Evolutionary conservation across 192 early-diverging fungal species (phyloP).

Genomic region (Podila verticillata): DNA sequence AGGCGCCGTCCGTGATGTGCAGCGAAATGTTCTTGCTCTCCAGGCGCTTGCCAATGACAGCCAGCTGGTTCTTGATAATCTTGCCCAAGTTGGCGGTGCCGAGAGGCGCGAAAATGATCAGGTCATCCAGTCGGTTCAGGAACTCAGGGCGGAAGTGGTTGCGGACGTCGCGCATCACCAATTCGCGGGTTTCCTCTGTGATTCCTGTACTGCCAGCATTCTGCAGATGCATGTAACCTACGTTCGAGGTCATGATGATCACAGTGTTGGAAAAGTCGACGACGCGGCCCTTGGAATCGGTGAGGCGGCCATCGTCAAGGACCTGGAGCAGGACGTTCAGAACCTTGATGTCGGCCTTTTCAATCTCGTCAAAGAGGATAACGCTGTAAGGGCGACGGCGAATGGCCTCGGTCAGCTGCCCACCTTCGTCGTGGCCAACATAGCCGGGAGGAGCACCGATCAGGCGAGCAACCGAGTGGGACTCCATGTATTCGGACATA

Average conservation of each 20-base stretch:
- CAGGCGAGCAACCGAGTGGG: constrained; percentile 85
- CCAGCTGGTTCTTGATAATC: constrained; percentile 80
- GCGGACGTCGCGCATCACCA: constrained; percentile 87
- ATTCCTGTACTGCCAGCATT: constrained; percentile 48
- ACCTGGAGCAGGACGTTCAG: constrained; percentile 83
- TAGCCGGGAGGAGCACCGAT: constrained; percentile 98
- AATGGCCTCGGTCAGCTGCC: constrained; percentile 94
- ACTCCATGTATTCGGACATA: constrained; percentile 99
- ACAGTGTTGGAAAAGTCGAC: constrained; percentile 97
- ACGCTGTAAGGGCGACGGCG: constrained; percentile 93
- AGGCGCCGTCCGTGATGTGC: constrained; percentile 74
- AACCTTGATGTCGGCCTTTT: constrained; percentile 93
- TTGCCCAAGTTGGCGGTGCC: constrained; percentile 65
- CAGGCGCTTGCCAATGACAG: constrained; percentile 65
- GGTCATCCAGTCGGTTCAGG: constrained; percentile 96
- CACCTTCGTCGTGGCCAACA: constrained; percentile 96
- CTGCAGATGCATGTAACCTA: constrained; percentile 65
- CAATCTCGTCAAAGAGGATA: constrained; percentile 97
- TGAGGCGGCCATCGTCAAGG: constrained; percentile 95
- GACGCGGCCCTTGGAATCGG: constrained; percentile 88
- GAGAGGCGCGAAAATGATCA: constrained; percentile 89
- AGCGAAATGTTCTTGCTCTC: constrained; percentile 80
- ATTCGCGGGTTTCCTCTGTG: constrained; percentile 47
- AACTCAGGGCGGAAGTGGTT: constrained; percentile 91
- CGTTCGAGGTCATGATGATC: constrained; percentile 95